Evolutionary conservation across 768 basidiomycete species (phyloP), one percentile per base, ranked within the genome.

Genomic region (Tulasnella calospora): DNA sequence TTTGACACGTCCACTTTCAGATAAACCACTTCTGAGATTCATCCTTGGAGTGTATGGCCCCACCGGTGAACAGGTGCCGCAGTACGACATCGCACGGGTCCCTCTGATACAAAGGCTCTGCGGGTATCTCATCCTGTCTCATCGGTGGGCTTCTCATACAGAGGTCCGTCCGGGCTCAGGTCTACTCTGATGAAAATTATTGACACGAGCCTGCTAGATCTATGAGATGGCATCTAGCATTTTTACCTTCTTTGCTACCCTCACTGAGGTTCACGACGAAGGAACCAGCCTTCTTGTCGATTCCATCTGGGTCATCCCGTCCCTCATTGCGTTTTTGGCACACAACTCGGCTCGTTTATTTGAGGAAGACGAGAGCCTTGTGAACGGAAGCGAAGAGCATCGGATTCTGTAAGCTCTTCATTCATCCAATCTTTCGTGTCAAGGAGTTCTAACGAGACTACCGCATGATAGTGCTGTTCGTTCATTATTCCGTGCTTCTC

Each of bases 221-320:
- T 38, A 86, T 27, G 82, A 83, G 15, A 82, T 87, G 51, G 85
- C 84, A 80, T 82, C 82, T 9, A 80, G 81, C 2, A 85, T 88
- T 61, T 80, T 89, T 61, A 84, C 82, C 51, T 84, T 87, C 79
- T 82, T 89, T 74, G 82, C 84, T 19, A 84, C 84, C 41, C 83
- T 89, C 4, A 84, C 85, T 19, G 82, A 84, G 61, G 81, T 83
- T 2, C 85, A 89, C 74, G 78, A 84, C 0, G 87, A 87, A 71
- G 85, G 85, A 44, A 78, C 84, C n/a, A 81, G 79, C 0, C 81
- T 86, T 1, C 82, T 89, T 8, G 81, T 86, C 7, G 86, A 87
- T 21, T 91, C 91, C 0, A 86, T 85, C 57, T 85, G 86, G 15
- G 81, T 94, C 19, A 86, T 94, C 57, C 92, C 92, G 1, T 89